Evolutionary conservation across 2,329 filamentous ascomycete species (phyloP).

Genomic region (Talaromyces verruculosus): DNA sequence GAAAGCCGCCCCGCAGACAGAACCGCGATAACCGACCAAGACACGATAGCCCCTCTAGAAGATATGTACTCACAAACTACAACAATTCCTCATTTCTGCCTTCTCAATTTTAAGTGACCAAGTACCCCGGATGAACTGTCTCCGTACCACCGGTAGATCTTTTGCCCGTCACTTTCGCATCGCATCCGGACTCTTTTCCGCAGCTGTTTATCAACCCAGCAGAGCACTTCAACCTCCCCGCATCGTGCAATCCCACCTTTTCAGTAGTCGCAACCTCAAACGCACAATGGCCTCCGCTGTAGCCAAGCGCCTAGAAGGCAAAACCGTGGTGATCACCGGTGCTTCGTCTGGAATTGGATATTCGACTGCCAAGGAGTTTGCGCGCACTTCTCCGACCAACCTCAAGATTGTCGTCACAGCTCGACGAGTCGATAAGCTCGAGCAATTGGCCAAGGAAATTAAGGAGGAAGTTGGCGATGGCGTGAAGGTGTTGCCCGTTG

Average conservation of each 20-base stretch:
- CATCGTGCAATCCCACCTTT: conserved; percentile 7
- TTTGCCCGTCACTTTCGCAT: conserved; percentile 7
- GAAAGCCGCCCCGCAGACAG: conserved; percentile 16
- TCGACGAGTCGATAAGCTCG: conserved; percentile 75
- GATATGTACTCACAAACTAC: background rate
- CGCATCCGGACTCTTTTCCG: conserved; percentile 16
- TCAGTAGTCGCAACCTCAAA: conserved; percentile 19
- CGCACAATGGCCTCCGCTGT: conserved; percentile 66
- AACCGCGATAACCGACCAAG: background rate
- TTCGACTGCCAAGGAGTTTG: conserved; percentile 79
- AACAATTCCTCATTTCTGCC: background rate
- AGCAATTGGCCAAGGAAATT: conserved; percentile 75
- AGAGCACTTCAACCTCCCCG: background rate
- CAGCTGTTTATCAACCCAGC: background rate
- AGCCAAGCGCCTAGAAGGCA: conserved; percentile 82
- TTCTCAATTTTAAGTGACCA: no score
- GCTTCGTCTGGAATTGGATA: conserved; percentile 89
- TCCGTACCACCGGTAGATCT: conserved; percentile 9
- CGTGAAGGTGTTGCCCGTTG: conserved; percentile 77
- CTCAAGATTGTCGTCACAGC: conserved; percentile 86
- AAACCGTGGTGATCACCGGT: conserved; percentile 88
- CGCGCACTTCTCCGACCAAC: conserved; percentile 74
- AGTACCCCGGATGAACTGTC: conserved; percentile 13
- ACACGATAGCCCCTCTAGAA: background rate
- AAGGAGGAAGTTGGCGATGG: conserved; percentile 71